Conservation (phyloP, 169 alveolate genomes). For the Haemoproteus tartakovskyi region DNA sequence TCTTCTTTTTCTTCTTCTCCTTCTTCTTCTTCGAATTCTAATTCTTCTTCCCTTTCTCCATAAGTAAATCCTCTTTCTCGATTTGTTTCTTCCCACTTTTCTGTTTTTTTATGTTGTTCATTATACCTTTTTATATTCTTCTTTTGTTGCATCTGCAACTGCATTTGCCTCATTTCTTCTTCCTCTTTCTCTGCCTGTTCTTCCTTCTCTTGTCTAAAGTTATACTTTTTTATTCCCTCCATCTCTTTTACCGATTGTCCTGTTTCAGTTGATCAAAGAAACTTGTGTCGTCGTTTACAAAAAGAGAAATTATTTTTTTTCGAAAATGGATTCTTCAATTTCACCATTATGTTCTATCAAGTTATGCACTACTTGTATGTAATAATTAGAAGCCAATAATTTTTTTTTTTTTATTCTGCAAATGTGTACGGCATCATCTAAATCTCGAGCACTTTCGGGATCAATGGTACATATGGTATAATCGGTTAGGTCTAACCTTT, state of each 20-base stretch:
- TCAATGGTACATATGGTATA: constrained; percentile 72
- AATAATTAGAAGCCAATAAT: constrained; percentile 11
- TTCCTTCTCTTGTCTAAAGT: no score
- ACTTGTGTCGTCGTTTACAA: constrained; percentile 11
- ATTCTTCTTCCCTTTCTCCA: no score
- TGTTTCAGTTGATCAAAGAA: constrained; percentile 10
- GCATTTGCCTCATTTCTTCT: no score
- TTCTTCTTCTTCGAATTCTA: no score
- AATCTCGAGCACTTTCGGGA: constrained; percentile 78
- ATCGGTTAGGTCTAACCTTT: constrained; percentile 28
- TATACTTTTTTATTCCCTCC: no score
- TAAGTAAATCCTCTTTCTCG: no score
- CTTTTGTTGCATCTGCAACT: no score
- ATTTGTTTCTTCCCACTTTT: no score
- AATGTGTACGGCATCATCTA: constrained; percentile 76
- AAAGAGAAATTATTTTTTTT: constrained; percentile 35
- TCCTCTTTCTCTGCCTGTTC: not conserved
- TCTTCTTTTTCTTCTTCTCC: not conserved
- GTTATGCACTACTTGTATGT: constrained; percentile 35
- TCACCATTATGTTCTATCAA: constrained; percentile 54
- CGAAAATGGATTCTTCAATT: constrained; percentile 42
- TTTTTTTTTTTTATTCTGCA: constrained; percentile 25
- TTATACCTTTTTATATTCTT: no score
- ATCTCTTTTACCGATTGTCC: constrained; percentile 16
- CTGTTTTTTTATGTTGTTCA: no score